Evolutionary conservation across 164 flowering plant species (phyloP).

Genomic region (Chimonanthus praecox): DNA sequence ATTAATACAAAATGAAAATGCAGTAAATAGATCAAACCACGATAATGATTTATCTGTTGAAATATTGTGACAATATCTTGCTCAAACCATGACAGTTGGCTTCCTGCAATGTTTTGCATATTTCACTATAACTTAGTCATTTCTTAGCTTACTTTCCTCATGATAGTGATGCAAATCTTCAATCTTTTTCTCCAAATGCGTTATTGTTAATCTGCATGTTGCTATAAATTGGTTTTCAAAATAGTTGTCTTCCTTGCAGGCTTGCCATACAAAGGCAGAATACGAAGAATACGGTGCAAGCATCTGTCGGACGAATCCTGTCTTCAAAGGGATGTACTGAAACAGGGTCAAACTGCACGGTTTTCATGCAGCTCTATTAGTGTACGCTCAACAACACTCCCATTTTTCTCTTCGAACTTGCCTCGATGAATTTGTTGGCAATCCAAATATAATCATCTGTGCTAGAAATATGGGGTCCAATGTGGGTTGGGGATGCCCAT

Average conservation of each 20-base stretch:
- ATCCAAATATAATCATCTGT: background rate
- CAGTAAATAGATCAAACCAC: no score
- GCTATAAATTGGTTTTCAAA: no score
- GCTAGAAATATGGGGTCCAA: background rate
- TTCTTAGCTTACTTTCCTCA: no score
- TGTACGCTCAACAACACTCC: background rate
- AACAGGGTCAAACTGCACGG: constrained; percentile 6
- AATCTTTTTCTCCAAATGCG: no score
- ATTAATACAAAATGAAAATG: no score
- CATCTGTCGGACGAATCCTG: constrained; percentile 95
- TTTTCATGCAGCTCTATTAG: background rate
- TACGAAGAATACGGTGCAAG: constrained; percentile 98
- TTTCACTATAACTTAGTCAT: no score
- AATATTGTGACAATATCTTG: no score
- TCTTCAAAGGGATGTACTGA: constrained; percentile 92
- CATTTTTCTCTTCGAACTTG: background rate
- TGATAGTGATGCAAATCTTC: no score
- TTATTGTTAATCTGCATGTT: no score
- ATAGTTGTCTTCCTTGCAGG: constrained; percentile 34
- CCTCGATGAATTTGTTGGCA: background rate
- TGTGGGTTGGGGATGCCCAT: background rate
- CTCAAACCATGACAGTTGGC: no score
- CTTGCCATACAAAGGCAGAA: constrained; percentile 97
- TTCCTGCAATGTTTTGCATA: no score
- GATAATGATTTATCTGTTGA: no score